These are phyloP conservation scores for Neurospora hispaniola DNA, from an alignment of 495 filamentous ascomycete species.

Conservation along the genomic window DNA sequence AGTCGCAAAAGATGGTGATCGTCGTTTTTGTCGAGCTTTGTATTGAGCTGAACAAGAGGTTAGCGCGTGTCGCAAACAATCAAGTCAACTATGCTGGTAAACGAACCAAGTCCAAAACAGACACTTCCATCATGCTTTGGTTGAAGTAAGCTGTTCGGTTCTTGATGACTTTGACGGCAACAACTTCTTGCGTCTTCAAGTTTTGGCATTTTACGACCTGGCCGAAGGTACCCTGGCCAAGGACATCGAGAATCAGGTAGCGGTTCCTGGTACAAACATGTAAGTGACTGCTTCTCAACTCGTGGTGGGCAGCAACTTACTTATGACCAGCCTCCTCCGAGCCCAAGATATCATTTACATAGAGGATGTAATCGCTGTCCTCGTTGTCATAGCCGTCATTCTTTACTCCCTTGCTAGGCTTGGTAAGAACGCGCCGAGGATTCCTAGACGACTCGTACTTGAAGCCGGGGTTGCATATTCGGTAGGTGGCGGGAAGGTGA, in stretches of 20 bases:
- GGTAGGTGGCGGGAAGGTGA: slow-evolving; percentile 88
- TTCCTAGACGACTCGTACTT: slow-evolving; percentile 99
- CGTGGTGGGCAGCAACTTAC: slow-evolving; percentile 38
- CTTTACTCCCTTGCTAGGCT: slow-evolving; percentile 96
- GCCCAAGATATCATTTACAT: slow-evolving; percentile 97
- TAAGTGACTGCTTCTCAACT: neutral
- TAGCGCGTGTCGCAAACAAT: neutral
- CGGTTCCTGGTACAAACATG: slow-evolving; percentile 59
- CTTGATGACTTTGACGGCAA: slow-evolving; percentile 98
- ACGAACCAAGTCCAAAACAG: slow-evolving; percentile 86
- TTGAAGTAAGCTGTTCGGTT: slow-evolving; percentile 99
- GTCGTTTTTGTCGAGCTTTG: slow-evolving; percentile 97
- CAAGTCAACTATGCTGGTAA: neutral
- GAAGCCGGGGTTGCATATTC: slow-evolving; percentile 96
- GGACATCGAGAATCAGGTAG: slow-evolving; percentile 94
- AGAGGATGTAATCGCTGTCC: slow-evolving; percentile 98
- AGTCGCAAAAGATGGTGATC: slow-evolving; percentile 93
- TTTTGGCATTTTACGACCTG: slow-evolving; percentile 99
- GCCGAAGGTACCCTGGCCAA: slow-evolving; percentile 98
- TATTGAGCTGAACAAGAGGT: slow-evolving; percentile 62
- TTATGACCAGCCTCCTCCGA: slow-evolving; percentile 98
- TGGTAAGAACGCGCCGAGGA: slow-evolving; percentile 92
- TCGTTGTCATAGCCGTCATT: slow-evolving; percentile 99
- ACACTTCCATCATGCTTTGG: slow-evolving; percentile 99
- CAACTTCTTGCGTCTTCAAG: slow-evolving; percentile 93